Percentiles rank a stretch among this genome's conserved stretches.
phyloP scores from a whole-genome alignment of 2,329 filamentous ascomycete species.

The Arthroderma sp. region DNA sequence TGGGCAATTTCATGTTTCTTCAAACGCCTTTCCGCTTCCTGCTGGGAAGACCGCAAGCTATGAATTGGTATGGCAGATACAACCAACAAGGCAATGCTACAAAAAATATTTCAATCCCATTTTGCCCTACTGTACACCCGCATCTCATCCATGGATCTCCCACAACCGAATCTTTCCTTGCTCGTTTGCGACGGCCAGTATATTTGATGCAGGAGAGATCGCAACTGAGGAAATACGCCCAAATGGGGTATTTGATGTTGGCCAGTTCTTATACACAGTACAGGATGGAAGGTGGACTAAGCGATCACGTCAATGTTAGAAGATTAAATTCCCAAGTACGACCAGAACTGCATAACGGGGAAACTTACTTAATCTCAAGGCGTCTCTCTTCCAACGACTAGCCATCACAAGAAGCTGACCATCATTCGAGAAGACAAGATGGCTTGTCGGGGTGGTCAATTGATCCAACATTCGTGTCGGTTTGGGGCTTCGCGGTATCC shows the following conservation, averaged over 20 bases:
- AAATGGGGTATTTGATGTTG: conserved; percentile 75
- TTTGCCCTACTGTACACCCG: conserved; percentile 8
- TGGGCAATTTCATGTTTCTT: too few species aligned
- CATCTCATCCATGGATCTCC: conserved; percentile 60
- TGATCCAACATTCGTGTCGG: conserved; percentile 69
- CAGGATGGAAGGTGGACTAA: conserved; percentile 75
- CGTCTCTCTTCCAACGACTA: conserved; percentile 77
- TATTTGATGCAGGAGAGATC: conserved; percentile 50
- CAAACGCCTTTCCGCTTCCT: too few species aligned
- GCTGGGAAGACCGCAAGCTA: too few species aligned
- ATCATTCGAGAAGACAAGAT: conserved; percentile 71
- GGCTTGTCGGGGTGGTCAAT: conserved; percentile 71
- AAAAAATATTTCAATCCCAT: too few species aligned
- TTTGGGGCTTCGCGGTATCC: conserved; percentile 53
- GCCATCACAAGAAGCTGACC: conserved; percentile 81
- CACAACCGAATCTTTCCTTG: conserved; percentile 76
- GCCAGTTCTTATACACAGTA: conserved; percentile 95
- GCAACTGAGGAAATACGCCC: conserved; percentile 68
- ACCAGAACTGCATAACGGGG: neutral
- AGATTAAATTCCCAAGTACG: conserved; percentile 6
- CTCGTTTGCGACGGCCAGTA: conserved; percentile 81
- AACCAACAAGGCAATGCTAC: too few species aligned
- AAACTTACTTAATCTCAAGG: conserved; percentile 51
- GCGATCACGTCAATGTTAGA: neutral
- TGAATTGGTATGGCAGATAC: too few species aligned